Evolutionary conservation across 495 filamentous ascomycete genomes (phyloP).

Genomic region (Entonaema liquescens): DNA sequence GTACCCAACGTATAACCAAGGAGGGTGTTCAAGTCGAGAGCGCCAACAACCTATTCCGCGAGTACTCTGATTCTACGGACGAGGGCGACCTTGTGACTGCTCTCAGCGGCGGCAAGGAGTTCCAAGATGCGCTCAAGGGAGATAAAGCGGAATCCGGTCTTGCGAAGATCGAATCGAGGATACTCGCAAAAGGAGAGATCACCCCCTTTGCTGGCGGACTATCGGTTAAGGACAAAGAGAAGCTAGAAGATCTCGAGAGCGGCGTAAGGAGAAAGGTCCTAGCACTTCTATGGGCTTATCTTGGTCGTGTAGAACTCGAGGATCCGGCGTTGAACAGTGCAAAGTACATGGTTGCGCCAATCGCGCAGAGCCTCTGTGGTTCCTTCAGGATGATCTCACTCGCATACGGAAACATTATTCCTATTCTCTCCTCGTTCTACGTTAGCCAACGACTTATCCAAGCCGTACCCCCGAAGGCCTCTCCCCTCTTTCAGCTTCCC

Average conservation of each 20-base stretch:
- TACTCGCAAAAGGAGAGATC: constrained; percentile 66
- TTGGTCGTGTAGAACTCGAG: constrained; percentile 80
- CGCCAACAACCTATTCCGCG: constrained; percentile 90
- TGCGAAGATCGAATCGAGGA: constrained; percentile 80
- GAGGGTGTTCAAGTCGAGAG: constrained; percentile 91
- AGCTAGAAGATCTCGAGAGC: constrained; percentile 72
- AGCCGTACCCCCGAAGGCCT: constrained; percentile 81
- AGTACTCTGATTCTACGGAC: constrained; percentile 83
- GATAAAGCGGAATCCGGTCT: constrained; percentile 77
- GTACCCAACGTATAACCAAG: constrained; percentile 87
- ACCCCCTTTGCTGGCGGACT: constrained; percentile 64
- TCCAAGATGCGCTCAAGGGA: constrained; percentile 70
- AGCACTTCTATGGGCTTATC: constrained; percentile 91
- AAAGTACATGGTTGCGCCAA: constrained; percentile 81
- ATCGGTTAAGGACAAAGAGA: constrained; percentile 73
- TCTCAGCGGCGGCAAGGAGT: constrained; percentile 85
- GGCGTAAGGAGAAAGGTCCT: constrained; percentile 83
- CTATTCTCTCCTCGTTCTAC: constrained; percentile 83
- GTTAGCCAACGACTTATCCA: constrained; percentile 87
- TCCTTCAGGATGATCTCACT: constrained; percentile 88
- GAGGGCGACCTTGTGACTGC: constrained; percentile 81
- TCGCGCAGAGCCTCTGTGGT: constrained; percentile 82
- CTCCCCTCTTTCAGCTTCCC: constrained; percentile 91
- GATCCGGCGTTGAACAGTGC: constrained; percentile 76
- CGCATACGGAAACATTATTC: constrained; percentile 83